Conservation (phyloP, 106 monocot genomes). For the Hemerocallis citrina region DNA sequence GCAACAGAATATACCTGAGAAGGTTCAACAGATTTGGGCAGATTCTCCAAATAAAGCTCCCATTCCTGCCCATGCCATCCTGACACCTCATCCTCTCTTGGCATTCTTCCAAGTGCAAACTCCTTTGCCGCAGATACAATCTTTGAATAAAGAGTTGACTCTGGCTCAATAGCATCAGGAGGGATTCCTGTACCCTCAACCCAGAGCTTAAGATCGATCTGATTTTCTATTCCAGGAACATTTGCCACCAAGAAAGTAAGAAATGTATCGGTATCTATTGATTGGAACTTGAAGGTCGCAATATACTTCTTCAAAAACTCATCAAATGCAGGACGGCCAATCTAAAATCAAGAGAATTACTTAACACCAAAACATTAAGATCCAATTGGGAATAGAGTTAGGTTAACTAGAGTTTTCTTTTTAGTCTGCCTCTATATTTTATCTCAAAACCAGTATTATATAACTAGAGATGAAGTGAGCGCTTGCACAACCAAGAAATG, state of each 20-base stretch:
- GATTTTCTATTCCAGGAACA: conserved; percentile 72
- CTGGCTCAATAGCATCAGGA: conserved; percentile 78
- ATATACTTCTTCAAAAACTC: conserved; percentile 93
- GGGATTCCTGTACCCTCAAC: conserved; percentile 84
- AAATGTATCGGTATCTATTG: conserved; percentile 83
- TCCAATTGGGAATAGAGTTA: too few relatives aligned
- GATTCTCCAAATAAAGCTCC: conserved; percentile 96
- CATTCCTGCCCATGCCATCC: conserved; percentile 89
- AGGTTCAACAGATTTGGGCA: conserved; percentile 66
- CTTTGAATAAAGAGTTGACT: conserved; percentile 60
- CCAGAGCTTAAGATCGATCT: conserved; percentile 76
- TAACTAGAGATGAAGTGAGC: too few relatives aligned
- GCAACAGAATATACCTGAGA: conserved; percentile 50
- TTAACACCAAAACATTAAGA: too few relatives aligned
- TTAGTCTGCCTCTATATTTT: too few relatives aligned
- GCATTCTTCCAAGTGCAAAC: conserved; percentile 60
- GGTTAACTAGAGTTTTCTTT: too few relatives aligned
- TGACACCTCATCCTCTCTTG: conserved; percentile 77
- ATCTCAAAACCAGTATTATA: too few relatives aligned
- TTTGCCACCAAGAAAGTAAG: conserved; percentile 68
- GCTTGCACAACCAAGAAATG: too few relatives aligned
- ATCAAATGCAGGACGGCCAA: conserved; percentile 80
- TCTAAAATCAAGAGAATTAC: conserved; percentile 11
- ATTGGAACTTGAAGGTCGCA: conserved; percentile 88
- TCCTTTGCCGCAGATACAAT: conserved; percentile 51